These are phyloP conservation scores for Ulvella scutata DNA, from an alignment of 139 green algal species.

Conservation along the genomic window DNA sequence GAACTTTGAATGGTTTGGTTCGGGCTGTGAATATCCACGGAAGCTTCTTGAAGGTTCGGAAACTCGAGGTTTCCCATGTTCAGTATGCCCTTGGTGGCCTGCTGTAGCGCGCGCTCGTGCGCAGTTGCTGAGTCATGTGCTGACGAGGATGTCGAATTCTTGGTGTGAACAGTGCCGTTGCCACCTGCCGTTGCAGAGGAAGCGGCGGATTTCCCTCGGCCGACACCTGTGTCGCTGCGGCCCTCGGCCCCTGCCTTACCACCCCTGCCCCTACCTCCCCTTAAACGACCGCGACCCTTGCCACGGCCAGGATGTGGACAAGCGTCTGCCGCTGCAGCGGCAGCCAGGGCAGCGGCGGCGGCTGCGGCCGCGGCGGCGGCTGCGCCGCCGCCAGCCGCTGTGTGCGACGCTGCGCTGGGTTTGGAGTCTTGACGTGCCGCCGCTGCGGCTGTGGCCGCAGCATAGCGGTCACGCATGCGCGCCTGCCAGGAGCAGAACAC, in stretches of 20 bases:
- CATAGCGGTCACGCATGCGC: constrained; percentile 23
- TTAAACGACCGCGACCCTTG: not conserved
- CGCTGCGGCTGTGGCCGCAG: constrained; percentile 28
- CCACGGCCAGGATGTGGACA: not conserved
- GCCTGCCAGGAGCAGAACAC: constrained; percentile 63
- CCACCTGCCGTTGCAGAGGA: not conserved
- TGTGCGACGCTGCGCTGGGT: too few species aligned
- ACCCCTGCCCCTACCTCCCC: not conserved
- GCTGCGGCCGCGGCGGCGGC: not conserved
- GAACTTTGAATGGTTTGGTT: too few species aligned
- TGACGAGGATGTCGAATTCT: too few species aligned
- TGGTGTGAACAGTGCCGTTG: not conserved
- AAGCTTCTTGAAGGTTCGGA: not conserved
- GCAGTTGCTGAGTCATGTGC: constrained; percentile 9
- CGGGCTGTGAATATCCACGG: not conserved
- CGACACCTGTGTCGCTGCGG: not conserved
- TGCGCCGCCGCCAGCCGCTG: too few species aligned
- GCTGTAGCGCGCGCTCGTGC: not conserved
- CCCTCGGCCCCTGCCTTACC: too few species aligned
- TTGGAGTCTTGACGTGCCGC: constrained; percentile 18
- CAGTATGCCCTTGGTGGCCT: not conserved
- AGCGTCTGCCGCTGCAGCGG: not conserved
- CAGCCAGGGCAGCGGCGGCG: not conserved
- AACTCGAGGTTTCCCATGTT: not conserved
- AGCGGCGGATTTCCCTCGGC: not conserved